Evolutionary conservation across 495 filamentous ascomycete species (phyloP).

Genomic region (Penicillium subrubescens): DNA sequence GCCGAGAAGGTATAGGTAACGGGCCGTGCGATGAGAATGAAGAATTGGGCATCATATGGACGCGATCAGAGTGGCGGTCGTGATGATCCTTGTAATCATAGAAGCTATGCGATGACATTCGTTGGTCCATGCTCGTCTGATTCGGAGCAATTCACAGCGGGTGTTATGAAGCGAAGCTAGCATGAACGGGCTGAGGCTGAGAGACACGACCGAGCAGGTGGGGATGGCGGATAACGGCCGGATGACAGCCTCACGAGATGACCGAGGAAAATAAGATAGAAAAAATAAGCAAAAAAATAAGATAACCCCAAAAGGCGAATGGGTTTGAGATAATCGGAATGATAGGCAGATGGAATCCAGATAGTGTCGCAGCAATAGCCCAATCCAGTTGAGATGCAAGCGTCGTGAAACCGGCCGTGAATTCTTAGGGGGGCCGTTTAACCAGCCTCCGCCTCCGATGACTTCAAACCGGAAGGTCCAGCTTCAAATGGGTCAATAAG

Average conservation of each 20-base stretch:
- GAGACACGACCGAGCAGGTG: background rate
- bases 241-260: slow-evolving; percentile 2
- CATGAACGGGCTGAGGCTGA: slow-evolving; percentile 21
- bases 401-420: slow-evolving; percentile 29
- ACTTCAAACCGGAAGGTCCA: slow-evolving; percentile 24
- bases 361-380: slow-evolving; percentile 27
- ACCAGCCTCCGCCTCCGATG: slow-evolving; percentile 17
- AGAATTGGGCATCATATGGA: slow-evolving; percentile 34
- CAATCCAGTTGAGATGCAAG: slow-evolving; percentile 37
- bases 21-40: slow-evolving; percentile 48
- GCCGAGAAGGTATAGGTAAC: slow-evolving; percentile 58
- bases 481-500: slow-evolving; percentile 25
- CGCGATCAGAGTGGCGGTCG: slow-evolving; percentile 21
- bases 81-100: slow-evolving; percentile 50
- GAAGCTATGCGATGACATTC: slow-evolving; percentile 54
- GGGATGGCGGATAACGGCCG: slow-evolving; percentile 5
- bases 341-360: slow-evolving; percentile 23
- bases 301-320: background rate
- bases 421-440: slow-evolving; percentile 28
- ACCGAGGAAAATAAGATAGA: background rate
- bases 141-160: slow-evolving; percentile 20
- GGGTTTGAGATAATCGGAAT: slow-evolving; percentile 1
- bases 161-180: slow-evolving; percentile 3
- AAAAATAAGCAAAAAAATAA: slow-evolving; percentile 1
- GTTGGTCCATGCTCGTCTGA: slow-evolving; percentile 54